phyloP scores from a whole-genome alignment of 257 asterid species.

The Fraxinus quadrangulata region DNA sequence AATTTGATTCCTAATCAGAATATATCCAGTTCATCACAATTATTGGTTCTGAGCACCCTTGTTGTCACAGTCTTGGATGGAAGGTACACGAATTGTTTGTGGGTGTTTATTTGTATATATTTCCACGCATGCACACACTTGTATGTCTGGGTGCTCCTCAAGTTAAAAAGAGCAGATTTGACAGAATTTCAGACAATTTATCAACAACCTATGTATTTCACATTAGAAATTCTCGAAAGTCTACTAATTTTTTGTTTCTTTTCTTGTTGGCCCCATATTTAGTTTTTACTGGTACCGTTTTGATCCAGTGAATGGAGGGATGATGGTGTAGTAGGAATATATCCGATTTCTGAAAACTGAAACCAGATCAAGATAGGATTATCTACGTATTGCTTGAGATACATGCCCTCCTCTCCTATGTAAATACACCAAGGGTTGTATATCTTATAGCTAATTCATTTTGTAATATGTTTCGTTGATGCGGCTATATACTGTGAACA shows the following conservation, averaged over 20 bases:
- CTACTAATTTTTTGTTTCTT: constrained; percentile 19
- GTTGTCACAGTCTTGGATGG: constrained; percentile 73
- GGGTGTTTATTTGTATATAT: background rate
- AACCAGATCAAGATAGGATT: constrained; percentile 43
- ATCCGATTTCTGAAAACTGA: constrained; percentile 69
- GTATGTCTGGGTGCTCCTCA: background rate
- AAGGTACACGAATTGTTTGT: constrained; percentile 44
- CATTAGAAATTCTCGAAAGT: constrained; percentile 6
- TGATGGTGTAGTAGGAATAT: constrained; percentile 76
- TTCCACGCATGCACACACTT: too few species aligned
- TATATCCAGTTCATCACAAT: constrained; percentile 68
- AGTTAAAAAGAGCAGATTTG: too few species aligned
- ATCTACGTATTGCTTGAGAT: background rate
- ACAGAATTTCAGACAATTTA: background rate
- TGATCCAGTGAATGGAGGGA: constrained; percentile 84
- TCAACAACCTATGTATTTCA: background rate
- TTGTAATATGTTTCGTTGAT: background rate
- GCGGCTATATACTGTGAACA: background rate
- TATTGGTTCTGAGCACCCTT: constrained; percentile 68
- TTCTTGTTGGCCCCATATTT: constrained; percentile 19
- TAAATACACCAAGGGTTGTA: background rate
- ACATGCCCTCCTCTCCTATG: background rate
- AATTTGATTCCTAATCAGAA: constrained; percentile 37
- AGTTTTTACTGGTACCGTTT: constrained; percentile 88
- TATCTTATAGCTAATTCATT: constrained; percentile 16